Percentiles rank a stretch among this genome's conserved stretches.
Conservation (phyloP, 2,329 filamentous ascomycete species). For the Xylaria sp. region DNA sequence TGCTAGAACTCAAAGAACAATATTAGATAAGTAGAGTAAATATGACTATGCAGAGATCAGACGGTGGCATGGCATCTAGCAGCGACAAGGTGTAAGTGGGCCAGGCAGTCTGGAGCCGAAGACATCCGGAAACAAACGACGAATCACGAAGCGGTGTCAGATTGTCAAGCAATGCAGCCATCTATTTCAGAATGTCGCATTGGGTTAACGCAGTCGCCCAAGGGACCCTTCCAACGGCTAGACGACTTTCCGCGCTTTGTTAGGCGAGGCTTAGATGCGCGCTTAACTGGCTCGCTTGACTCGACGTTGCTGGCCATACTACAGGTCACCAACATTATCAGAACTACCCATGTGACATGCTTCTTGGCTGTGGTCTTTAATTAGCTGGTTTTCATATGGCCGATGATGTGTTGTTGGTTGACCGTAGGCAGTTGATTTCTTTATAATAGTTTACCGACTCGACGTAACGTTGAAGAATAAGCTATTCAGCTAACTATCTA, state of each 20-base stretch:
- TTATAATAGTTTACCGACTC: slow-evolving; percentile 20
- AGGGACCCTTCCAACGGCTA: slow-evolving; percentile 17
- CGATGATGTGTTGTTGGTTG: slow-evolving; percentile 16
- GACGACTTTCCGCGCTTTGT: slow-evolving; percentile 29
- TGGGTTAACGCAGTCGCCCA: slow-evolving; percentile 4
- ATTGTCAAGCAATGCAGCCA: slow-evolving; percentile 16
- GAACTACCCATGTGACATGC: not conserved
- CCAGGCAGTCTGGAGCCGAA: slow-evolving; percentile 13
- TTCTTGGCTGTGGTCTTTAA: slow-evolving; percentile 18
- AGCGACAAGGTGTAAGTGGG: no score
- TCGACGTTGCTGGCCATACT: slow-evolving; percentile 9
- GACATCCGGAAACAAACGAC: slow-evolving; percentile 25
- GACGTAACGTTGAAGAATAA: not conserved
- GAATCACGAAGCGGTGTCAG: slow-evolving; percentile 11
- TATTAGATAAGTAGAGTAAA: no score
- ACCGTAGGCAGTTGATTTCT: slow-evolving; percentile 8
- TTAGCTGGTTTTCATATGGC: slow-evolving; percentile 23
- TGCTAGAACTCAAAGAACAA: no score
- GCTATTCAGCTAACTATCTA: not conserved
- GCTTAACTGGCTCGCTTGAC: slow-evolving; percentile 11
- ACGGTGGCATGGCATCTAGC: no score
- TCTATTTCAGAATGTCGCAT: slow-evolving; percentile 30
- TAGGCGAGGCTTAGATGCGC: slow-evolving; percentile 27
- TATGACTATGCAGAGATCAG: no score
- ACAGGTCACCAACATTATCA: not conserved